Conservation (phyloP, 768 basidiomycete species). For the Pluteus cervinus region DNA sequence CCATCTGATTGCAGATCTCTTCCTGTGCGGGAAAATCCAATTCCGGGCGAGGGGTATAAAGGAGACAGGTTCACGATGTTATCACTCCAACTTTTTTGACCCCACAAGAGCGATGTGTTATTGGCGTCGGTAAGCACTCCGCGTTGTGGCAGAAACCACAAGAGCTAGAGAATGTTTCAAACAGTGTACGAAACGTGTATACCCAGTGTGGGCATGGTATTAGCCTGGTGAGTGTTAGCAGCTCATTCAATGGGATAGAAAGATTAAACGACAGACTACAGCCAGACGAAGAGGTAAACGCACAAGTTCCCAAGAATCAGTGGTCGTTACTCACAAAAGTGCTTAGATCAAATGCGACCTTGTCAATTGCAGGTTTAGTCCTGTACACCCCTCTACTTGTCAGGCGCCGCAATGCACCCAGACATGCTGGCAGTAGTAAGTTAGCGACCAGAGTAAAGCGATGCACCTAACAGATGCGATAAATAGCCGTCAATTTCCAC, state of each 20-base stretch:
- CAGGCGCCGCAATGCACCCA: slow-evolving; percentile 43
- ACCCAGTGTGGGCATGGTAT: slow-evolving; percentile 51
- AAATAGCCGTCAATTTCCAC: slow-evolving; percentile 53
- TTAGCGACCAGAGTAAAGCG: slow-evolving; percentile 8
- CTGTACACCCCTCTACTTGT: slow-evolving; percentile 45
- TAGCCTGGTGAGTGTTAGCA: slow-evolving; percentile 37
- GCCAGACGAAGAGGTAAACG: slow-evolving; percentile 65
- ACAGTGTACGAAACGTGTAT: slow-evolving; percentile 53
- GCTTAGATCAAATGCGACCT: slow-evolving; percentile 57
- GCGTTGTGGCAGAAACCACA: too few species aligned
- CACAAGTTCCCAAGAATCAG: too few species aligned
- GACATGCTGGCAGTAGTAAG: slow-evolving; percentile 71
- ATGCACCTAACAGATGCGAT: slow-evolving; percentile 13
- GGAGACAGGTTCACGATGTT: too few species aligned
- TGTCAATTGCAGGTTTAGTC: slow-evolving; percentile 58
- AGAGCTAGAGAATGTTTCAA: too few species aligned
- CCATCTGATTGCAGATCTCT: too few species aligned
- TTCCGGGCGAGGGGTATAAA: too few species aligned
- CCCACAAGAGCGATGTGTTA: too few species aligned
- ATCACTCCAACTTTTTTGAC: too few species aligned
- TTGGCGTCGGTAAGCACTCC: slow-evolving; percentile 50
- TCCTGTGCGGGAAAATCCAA: too few species aligned
- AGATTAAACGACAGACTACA: slow-evolving; percentile 14
- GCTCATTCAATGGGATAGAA: background rate
- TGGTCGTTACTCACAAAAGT: too few species aligned